Conservation (phyloP, 2,329 filamentous ascomycete genomes). For the Berkeleyomyces basicola region DNA sequence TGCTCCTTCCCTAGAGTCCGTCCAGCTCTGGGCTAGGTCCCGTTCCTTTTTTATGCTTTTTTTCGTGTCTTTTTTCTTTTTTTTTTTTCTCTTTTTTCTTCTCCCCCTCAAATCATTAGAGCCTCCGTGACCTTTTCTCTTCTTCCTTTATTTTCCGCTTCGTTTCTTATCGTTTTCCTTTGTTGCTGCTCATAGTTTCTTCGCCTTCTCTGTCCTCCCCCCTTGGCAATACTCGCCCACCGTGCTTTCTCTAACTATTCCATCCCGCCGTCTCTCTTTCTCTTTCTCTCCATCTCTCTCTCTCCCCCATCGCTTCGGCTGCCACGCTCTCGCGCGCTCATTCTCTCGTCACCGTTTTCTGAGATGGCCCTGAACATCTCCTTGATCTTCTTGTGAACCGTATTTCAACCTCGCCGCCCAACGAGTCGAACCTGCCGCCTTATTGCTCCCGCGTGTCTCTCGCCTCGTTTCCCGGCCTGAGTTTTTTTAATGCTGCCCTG, state of each 20-base stretch:
- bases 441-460: too few relatives aligned
- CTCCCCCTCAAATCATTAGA: slow-evolving; percentile 1
- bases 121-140: background rate
- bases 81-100: background rate
- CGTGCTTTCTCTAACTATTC: background rate
- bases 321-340: background rate
- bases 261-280: background rate
- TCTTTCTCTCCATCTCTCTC: background rate
- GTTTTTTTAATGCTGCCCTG: too few relatives aligned
- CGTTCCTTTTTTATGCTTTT: background rate
- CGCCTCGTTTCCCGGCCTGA: too few relatives aligned
- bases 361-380: too few relatives aligned
- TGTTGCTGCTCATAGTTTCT: background rate
- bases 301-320: background rate
- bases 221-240: background rate
- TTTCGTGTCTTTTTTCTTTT: background rate
- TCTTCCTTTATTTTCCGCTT: background rate
- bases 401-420: too few relatives aligned
- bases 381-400: too few relatives aligned
- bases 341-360: background rate
- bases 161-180: background rate
- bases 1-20: background rate
- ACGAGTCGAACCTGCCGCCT: too few relatives aligned
- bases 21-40: background rate
- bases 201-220: background rate